Base-by-base conservation (phyloP, 768 basidiomycete genomes). In the Pisolithus marmoratus region DNA sequence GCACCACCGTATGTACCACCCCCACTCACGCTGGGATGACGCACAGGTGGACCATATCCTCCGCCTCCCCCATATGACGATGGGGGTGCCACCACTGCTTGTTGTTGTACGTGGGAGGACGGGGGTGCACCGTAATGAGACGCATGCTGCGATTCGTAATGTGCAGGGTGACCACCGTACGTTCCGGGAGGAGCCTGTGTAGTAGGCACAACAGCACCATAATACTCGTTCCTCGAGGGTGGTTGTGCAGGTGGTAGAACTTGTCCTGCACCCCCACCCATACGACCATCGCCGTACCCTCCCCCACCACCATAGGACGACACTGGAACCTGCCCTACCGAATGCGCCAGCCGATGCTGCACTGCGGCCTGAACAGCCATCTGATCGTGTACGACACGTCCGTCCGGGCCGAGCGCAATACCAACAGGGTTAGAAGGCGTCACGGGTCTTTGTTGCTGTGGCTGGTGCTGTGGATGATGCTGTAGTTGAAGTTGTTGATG, bases 371-470 rank as follows among this genome's bases (percentile, higher is more conserved):
- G 54, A 79, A 79, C 57, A 14, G 86, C 86, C 82, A 93, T 83
- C 38, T 80, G 77, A 67, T 95, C 94, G 54, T 86, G 82, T 34
- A 85, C 72, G 5, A 95, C 94, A 14, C 84, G 78, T 8, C 93
- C 94, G 52, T 74, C 80, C 0, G 85, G 83, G 56, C 91, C 92
- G 3, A 95, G 73, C 2, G 82, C 78, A 54, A 95, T 94, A 3
- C 94, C 92, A 4, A 90, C 76, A n/a, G 75, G 74, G 52, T 87
- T 90, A 27, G 86, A 86, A 52, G 85, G 90, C 14, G 85, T 74
- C n/a, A 84, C 75, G 1, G 86, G 79, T 38, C 72, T 68, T 26
- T 60, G 71, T 56, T 46, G 45, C 8, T 46, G 45, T 34, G 26
- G 45, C 20, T 34, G 56, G 56, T 50, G 58, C 23, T 43, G 42